A percentile compares a stretch with the other conserved stretches of the same genome.
These are phyloP conservation scores for Epichloe sp. DNA, from an alignment of 2,329 filamentous ascomycete genomes.

Conservation along the genomic window DNA sequence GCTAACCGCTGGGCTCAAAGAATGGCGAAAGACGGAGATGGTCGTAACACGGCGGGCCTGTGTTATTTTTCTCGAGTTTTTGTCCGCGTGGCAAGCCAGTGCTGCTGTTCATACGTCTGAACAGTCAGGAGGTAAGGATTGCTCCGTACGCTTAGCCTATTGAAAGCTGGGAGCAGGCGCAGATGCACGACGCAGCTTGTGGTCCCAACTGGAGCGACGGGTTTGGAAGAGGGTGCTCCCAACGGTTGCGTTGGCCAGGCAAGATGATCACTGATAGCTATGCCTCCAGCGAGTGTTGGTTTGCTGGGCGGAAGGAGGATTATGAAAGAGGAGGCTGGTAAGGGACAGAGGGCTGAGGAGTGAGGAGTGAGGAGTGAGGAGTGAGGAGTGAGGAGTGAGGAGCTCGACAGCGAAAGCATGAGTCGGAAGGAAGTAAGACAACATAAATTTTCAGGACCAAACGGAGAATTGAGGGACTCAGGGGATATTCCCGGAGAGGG, in stretches of 20 bases:
- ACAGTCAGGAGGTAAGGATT: neutral
- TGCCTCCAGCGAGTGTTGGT: neutral
- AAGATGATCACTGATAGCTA: neutral
- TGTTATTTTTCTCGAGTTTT: neutral
- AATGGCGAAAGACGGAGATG: neutral
- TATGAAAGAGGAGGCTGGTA: neutral
- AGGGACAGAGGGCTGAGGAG: neutral
- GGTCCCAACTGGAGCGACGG: neutral
- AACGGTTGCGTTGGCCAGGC: neutral
- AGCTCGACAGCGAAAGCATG: neutral
- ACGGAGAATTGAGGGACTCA: neutral
- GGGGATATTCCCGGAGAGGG: constrained; percentile 3
- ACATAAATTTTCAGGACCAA: neutral
- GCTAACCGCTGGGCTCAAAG: neutral
- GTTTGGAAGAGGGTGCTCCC: constrained; percentile 7
- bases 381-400: neutral
- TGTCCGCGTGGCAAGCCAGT: constrained; percentile 1
- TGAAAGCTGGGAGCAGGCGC: neutral
- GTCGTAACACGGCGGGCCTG: neutral
- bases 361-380: neutral
- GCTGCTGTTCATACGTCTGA: neutral
- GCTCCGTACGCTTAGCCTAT: neutral
- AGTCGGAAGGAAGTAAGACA: neutral
- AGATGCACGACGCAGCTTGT: neutral
- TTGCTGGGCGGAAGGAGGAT: neutral